Evolutionary conservation across 2,329 filamentous ascomycete species (phyloP), one percentile per base, ranked within the genome.

Genomic region (Taxawa tesnikishii): DNA sequence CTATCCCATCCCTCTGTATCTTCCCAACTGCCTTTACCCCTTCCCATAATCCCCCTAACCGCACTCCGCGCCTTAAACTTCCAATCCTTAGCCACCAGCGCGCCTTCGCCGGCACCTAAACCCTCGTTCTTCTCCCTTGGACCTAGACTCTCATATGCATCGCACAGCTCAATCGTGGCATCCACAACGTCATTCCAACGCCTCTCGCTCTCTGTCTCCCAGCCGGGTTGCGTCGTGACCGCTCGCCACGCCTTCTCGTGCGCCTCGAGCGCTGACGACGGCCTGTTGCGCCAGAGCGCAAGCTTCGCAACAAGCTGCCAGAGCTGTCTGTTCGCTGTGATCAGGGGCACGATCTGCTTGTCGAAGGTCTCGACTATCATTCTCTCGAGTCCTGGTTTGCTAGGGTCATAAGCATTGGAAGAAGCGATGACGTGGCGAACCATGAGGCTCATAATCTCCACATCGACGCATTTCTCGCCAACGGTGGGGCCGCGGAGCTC

Each of bases 181-280:
- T 73, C 66, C 3, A 92, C 83, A 4, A 92, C 74, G 1, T 67
- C 65, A 37, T 73, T 61, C 82, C 83, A 94, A 12, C 70, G 70
- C 26, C 65, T 65, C 41, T 69, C 64, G 10, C 75, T 70, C 25
- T 72, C 70, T 16, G 71, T 63, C 40, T 68, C 64, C 57, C 60
- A 67, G 3, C 63, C 62, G 0, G 73, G 63, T 43, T 71, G 58
- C 31, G 67, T 63, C 0, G 70, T 62, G 0, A 79, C 72, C 0
- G 80, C 75, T 2, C 90, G 72, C 87, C 88, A 98, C 0, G 79
- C 83, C 50, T 88, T 87, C 58, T 96, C 90, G 17, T 87, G 74
- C 2, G 83, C 83, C 5, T 85, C 80, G 2, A 96, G 65, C 4
- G 87, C 83, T 2, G 75, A 76, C 0, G 62, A 58, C 2, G 79